phyloP scores from a whole-genome alignment of 352 stramenopile species.

The Phytophthora boehmeriae region DNA sequence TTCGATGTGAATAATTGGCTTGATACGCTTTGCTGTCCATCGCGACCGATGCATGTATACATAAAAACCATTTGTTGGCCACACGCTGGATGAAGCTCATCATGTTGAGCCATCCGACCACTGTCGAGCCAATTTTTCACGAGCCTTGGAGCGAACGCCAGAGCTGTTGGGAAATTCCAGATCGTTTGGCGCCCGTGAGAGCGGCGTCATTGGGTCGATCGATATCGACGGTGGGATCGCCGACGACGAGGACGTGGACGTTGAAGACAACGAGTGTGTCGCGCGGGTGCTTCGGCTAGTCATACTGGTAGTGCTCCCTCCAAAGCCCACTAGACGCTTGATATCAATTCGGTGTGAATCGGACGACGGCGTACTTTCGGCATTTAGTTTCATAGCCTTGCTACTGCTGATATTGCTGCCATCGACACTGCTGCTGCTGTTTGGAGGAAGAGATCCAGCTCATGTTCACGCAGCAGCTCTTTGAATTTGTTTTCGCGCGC shows the following conservation, averaged over 20 bases:
- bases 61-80: too few relatives aligned
- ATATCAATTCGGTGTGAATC: conserved; percentile 47
- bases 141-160: conserved; percentile 57
- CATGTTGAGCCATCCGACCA: conserved; percentile 50
- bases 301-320: conserved; percentile 32
- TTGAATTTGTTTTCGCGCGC: conserved; percentile 73
- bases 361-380: conserved; percentile 21
- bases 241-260: conserved; percentile 18
- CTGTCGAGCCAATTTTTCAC: conserved; percentile 61
- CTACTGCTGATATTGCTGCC: neutral
- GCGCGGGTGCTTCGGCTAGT: conserved; percentile 24
- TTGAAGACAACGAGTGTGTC: conserved; percentile 10
- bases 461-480: conserved; percentile 50
- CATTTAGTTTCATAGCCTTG: neutral
- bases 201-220: conserved; percentile 57
- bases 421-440: conserved; percentile 7
- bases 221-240: conserved; percentile 35
- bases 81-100: neutral
- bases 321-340: conserved; percentile 37
- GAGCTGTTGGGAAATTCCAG: conserved; percentile 58
- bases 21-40: too few relatives aligned
- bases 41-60: too few relatives aligned
- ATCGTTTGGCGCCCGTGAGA: conserved; percentile 32
- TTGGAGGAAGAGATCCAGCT: conserved; percentile 54
- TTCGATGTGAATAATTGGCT: too few relatives aligned